These are phyloP conservation scores for Mercurialis annua DNA, from an alignment of 345 rosid species.

Conservation along the genomic window DNA sequence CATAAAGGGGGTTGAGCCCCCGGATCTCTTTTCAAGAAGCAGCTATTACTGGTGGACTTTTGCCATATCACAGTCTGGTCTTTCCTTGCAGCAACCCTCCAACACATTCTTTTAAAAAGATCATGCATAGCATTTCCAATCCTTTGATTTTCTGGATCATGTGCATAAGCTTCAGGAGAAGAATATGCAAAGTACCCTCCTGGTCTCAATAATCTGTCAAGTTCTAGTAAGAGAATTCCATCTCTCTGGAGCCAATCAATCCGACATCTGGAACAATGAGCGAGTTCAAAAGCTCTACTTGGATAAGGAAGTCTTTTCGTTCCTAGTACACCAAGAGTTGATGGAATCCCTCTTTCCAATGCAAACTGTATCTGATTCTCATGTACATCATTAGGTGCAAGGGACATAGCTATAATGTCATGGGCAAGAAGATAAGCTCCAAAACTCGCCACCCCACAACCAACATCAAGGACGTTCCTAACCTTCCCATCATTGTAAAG, in stretches of 20 bases:
- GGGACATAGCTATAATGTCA: slow-evolving; percentile 81
- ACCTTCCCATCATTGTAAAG: slow-evolving; percentile 78
- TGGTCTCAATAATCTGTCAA: slow-evolving; percentile 91
- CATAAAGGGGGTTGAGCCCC: slow-evolving; percentile 79
- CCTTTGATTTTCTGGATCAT: slow-evolving; percentile 74
- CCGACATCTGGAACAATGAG: slow-evolving; percentile 94
- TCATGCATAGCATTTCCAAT: slow-evolving; percentile 79
- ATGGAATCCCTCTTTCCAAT: slow-evolving; percentile 91
- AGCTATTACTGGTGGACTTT: slow-evolving; percentile 77
- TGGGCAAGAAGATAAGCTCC: slow-evolving; percentile 94
- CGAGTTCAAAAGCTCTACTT: slow-evolving; percentile 93
- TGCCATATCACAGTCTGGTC: slow-evolving; percentile 95
- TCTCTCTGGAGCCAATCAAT: slow-evolving; percentile 99
- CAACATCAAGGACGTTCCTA: slow-evolving; percentile 91
- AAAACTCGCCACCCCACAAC: slow-evolving; percentile 99
- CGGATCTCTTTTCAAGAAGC: slow-evolving; percentile 69
- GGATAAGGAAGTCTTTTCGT: slow-evolving; percentile 97
- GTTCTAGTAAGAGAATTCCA: slow-evolving; percentile 86
- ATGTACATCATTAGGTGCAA: slow-evolving; percentile 98
- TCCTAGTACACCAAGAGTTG: slow-evolving; percentile 91
- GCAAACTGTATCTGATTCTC: slow-evolving; percentile 99
- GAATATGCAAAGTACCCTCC: slow-evolving; percentile 97
- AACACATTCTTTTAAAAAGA: slow-evolving; percentile 87
- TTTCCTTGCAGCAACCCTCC: slow-evolving; percentile 67
- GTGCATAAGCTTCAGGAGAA: slow-evolving; percentile 96